phyloP scores from a whole-genome alignment of 495 filamentous ascomycete species.

The Neurospora discreta region DNA sequence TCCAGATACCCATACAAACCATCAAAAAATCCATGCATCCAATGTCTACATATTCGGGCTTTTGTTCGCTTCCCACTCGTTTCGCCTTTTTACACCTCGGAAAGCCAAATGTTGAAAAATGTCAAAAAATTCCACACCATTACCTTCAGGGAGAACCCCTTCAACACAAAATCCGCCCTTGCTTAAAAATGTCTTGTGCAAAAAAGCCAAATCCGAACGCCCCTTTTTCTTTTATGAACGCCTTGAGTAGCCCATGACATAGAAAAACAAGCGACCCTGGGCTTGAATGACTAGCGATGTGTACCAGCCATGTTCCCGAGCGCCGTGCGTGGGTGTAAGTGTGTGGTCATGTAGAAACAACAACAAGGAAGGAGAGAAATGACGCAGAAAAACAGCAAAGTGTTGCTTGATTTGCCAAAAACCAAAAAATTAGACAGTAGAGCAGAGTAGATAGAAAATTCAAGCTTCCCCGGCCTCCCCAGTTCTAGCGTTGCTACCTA shows the following conservation, averaged over 20 bases:
- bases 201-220: not conserved
- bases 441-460: not conserved
- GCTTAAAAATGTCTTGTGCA: not conserved
- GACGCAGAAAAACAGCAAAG: not conserved
- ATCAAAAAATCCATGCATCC: not conserved
- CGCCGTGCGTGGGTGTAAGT: not conserved
- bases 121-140: not conserved
- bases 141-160: not conserved
- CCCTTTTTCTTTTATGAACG: not conserved
- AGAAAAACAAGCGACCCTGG: not conserved
- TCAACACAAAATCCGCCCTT: not conserved
- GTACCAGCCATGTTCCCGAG: not conserved
- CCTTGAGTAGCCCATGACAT: not conserved
- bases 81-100: not conserved
- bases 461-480: not conserved
- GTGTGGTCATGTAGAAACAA: not conserved
- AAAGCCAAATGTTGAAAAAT: not conserved
- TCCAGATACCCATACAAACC: not conserved
- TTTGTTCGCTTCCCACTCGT: not conserved
- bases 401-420: not conserved
- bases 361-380: not conserved
- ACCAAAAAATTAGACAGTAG: not conserved
- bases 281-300: not conserved
- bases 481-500: constrained; percentile 15
- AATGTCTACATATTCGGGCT: not conserved